Evolutionary conservation across 2,329 filamentous ascomycete species (phyloP), one percentile per base, ranked within the genome.

Genomic region (Bipolaris cookei): DNA sequence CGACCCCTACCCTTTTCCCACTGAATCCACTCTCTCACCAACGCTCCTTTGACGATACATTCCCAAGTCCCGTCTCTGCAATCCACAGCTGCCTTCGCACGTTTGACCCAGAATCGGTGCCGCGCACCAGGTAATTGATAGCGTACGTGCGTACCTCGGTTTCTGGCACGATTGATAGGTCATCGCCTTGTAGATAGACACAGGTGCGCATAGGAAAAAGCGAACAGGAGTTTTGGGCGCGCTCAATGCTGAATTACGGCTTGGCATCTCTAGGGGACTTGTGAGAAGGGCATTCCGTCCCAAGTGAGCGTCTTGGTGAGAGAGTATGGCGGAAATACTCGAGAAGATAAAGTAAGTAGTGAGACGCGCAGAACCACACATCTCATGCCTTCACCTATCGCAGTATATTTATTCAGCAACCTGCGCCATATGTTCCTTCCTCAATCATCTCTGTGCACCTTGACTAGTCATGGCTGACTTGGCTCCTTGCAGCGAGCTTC

Each of bases 281-380:
- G 43, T 32, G 23, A 35, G 45, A 34, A 42, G 56, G 55, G 55
- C 51, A 42, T 34, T 25, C 21, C 43, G 38, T 21, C 50, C 45
- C 28, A 48, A 43, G 35, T 39, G 18, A 52, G 56, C 30, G 37
- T 37, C 25, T 41, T 11, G 47, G 58, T 59, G 48, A 60, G 54
- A 59, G 50, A 67, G 35, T 38, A 74, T 75, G 73, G 70, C 72
- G 48, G 70, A 75, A 35, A 67, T 75, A 28, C 56, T 75, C 20
- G 71, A 73, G 54, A 68, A 64, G 61, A 71, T 76, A 42, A 69
- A 71, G 73, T 75, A 67, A 69, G 73, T 67, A 18, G 16, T 18
- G 35, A 38, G 7, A 38, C 20, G 38, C 20, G 32, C 34, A 41
- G 30, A 45, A 6, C 25, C 37, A 38, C 34, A 39, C 54, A 44